Conservation (phyloP, 768 basidiomycete genomes). For the Phylloporus sp. region DNA sequence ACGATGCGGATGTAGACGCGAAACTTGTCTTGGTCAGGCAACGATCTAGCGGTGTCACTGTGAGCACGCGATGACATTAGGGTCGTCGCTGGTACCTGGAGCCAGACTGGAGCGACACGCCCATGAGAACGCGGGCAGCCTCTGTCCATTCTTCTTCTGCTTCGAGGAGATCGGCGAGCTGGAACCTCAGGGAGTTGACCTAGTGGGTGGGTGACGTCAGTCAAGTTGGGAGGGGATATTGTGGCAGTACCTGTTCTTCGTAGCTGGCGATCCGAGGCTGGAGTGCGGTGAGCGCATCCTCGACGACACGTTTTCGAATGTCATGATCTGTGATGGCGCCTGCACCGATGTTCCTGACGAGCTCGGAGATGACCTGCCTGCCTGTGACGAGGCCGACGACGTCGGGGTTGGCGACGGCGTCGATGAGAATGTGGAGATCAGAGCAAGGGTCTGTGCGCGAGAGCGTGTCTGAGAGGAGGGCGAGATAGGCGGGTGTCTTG, state of each 20-base stretch:
- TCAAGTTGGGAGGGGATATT: too few relatives aligned
- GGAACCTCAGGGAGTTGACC: conserved; percentile 79
- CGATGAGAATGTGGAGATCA: conserved; percentile 69
- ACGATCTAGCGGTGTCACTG: conserved; percentile 36
- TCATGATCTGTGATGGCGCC: conserved; percentile 50
- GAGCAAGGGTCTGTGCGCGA: conserved; percentile 43
- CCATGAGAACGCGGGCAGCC: conserved; percentile 88
- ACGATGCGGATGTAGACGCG: conserved; percentile 91
- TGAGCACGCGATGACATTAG: conserved; percentile 3
- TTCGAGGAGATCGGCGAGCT: conserved; percentile 89
- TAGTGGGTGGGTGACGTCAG: conserved; percentile 30
- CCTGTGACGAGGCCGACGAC: conserved; percentile 81
- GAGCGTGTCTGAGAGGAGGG: conserved; percentile 65
- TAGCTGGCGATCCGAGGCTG: conserved; percentile 84
- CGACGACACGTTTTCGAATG: conserved; percentile 64
- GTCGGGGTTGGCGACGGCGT: conserved; percentile 80
- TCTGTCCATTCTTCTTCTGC: conserved; percentile 90
- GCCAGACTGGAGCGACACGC: conserved; percentile 86
- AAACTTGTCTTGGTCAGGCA: conserved; percentile 82
- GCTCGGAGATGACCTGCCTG: conserved; percentile 80
- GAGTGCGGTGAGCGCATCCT: conserved; percentile 64
- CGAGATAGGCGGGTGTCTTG: conserved; percentile 69
- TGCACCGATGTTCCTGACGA: conserved; percentile 64
- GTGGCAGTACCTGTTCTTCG: conserved; percentile 80
- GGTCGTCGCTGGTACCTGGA: conserved; percentile 53